Evolutionary conservation across 31 red algal genomes (phyloP), one percentile per base, ranked within the genome.

Genomic region (Asparagopsis taxiformis): DNA sequence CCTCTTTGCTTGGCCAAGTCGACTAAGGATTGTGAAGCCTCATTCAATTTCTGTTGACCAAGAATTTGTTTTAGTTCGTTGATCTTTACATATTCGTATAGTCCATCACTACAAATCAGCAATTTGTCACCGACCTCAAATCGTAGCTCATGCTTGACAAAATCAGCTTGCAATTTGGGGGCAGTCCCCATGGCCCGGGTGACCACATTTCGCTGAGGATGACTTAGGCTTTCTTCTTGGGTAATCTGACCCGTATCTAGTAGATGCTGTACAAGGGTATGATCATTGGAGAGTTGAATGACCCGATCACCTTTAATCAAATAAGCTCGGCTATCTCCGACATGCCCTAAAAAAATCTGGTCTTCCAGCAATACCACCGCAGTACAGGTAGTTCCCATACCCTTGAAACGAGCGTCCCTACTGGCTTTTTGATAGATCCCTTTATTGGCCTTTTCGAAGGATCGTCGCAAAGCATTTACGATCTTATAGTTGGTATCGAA

Each of bases 321-420:
- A 20, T 60, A 60, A 9, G 23, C 55, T 10, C 55, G 55, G 55
- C 55, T 60, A 20, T 60, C 55, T 9, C 55, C 55, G 9, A 25
- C 55, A 9, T 20, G 22, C 10, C 9, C 23, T 10, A 60, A 25
- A 15, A 60, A 25, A 60, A n/a, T n/a, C n/a, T n/a, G n/a, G n/a
- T n/a, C n/a, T n/a, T n/a, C n/a, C n/a, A n/a, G n/a, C n/a, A n/a
- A n/a, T n/a, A n/a, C n/a, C n/a, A n/a, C n/a, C n/a, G n/a, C n/a
- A n/a, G n/a, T n/a, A n/a, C n/a, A n/a, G n/a, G n/a, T n/a, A n/a
- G n/a, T n/a, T n/a, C n/a, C n/a, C n/a, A n/a, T n/a, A n/a, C n/a
- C n/a, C n/a, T n/a, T n/a, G n/a, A n/a, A n/a, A n/a, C n/a, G n/a
- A n/a, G n/a, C n/a, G n/a, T n/a, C n/a, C n/a, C n/a, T n/a, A n/a